Base-by-base conservation (phyloP, 2,329 filamentous ascomycete genomes). In the Penicillium fuscoglaucum region DNA sequence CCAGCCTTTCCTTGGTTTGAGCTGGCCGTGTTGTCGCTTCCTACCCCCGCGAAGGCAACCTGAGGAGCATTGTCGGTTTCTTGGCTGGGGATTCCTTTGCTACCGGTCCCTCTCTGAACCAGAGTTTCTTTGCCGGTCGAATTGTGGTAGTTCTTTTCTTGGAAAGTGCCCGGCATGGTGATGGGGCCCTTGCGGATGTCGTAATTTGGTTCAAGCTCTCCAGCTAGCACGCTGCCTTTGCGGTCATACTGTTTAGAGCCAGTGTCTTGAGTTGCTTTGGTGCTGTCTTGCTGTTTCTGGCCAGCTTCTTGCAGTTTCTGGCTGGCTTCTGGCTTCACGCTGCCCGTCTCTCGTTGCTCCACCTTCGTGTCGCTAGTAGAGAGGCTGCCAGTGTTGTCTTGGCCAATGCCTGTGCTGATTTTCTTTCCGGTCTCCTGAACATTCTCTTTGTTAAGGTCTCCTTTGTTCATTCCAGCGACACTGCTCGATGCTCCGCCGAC, bases 131-230 rank as follows among this genome's bases (percentile, higher is more conserved):
- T 51, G 13, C 55, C 58, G 6, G 44, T 53, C 17, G 24, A 2
- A 26, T 31, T 58, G 44, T 58, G 55, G n/a, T 12, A 58, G 6
- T 58, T 44, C 43, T 58, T 58, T 26, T 47, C 55, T 24, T 58
- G 55, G 21, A 54, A 58, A n/a, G 37, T 52, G 7, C 61, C 56
- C 12, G 55, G 54, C 13, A n/a, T 17, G 2, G 60, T 61, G 24
- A 66, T 64, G 15, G 65, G 66, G 4, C 66, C 66, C 21, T 53
- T 66, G 35, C 52, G 57, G 26, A 68, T 68, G 46, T 68, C 66
- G n/a, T 60, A 46, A 17, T 67, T 67, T 8, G 59, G 52, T 28
- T 54, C 44, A 13, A 58, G 55, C 6, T 48, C 19, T 35, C 55
- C 55, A 19, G 55, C 50, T 15, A 43, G 37, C 35, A 58, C 55